Conservation (phyloP, 257 asterid genomes). For the Leonotis leonurus region DNA sequence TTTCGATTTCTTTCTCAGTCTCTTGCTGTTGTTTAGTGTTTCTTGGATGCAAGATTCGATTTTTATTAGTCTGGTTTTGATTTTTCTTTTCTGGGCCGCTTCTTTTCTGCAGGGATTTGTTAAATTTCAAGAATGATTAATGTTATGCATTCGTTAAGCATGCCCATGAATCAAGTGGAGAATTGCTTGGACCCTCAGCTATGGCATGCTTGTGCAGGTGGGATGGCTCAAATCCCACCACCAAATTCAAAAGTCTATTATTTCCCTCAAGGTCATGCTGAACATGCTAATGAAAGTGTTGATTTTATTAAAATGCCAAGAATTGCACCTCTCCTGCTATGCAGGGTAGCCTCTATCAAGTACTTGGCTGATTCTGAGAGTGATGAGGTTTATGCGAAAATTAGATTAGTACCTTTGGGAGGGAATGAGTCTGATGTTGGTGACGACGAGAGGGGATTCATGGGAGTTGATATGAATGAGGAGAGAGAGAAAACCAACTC, state of each 20-base stretch:
- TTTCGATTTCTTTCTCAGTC: not conserved
- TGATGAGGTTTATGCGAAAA: conserved; percentile 69
- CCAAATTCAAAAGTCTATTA: conserved; percentile 50
- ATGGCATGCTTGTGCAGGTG: conserved; percentile 95
- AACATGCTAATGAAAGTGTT: conserved; percentile 41
- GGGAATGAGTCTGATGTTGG: conserved; percentile 26
- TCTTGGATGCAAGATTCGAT: too few species aligned
- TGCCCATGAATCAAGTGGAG: conserved; percentile 43
- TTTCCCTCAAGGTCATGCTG: conserved; percentile 79
- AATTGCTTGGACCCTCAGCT: conserved; percentile 60
- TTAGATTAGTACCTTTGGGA: conserved; percentile 37
- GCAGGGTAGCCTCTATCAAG: conserved; percentile 42
- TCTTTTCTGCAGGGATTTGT: conserved; percentile 8
- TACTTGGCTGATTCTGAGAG: conserved; percentile 63
- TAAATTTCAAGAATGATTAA: conserved; percentile 44
- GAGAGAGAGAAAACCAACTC: conserved; percentile 55
- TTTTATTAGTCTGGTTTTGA: not conserved
- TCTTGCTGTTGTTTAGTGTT: too few species aligned
- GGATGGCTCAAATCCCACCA: conserved; percentile 68
- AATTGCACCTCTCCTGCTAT: conserved; percentile 44
- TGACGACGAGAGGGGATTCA: conserved; percentile 30
- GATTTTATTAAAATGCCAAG: conserved; percentile 43
- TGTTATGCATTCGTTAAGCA: conserved; percentile 44
- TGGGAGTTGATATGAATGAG: conserved; percentile 34
- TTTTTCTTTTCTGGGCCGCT: not conserved